These are phyloP conservation scores for Alisma plantagoaquatica DNA, from an alignment of 106 monocot genomes.

Conservation along the genomic window DNA sequence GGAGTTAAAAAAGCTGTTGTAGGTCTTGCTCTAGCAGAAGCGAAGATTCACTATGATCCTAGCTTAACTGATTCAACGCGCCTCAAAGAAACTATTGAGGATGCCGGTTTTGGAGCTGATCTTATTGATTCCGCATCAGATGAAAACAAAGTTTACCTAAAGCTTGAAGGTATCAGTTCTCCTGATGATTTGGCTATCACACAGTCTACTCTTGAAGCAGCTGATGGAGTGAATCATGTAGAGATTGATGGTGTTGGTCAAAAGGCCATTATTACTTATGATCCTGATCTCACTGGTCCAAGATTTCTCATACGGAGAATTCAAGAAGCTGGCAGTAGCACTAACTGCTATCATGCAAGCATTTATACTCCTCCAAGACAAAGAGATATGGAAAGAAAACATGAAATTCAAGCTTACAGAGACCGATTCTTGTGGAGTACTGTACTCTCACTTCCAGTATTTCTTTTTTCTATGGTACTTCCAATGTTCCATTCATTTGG, in stretches of 20 bases:
- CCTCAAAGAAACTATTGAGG: slow-evolving; percentile 57
- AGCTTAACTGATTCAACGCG: slow-evolving; percentile 32
- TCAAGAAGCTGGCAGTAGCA: slow-evolving; percentile 34
- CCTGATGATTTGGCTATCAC: slow-evolving; percentile 36
- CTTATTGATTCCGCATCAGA: slow-evolving; percentile 69
- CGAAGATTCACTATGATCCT: slow-evolving; percentile 83
- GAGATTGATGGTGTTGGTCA: slow-evolving; percentile 42
- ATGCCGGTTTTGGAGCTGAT: slow-evolving; percentile 84
- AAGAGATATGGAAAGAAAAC: slow-evolving; percentile 45
- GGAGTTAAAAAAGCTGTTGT: slow-evolving; percentile 89
- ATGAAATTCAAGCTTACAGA: slow-evolving; percentile 39
- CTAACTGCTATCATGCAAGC: slow-evolving; percentile 44
- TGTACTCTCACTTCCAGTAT: slow-evolving; percentile 67
- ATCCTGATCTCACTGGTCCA: slow-evolving; percentile 80
- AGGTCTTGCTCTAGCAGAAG: slow-evolving; percentile 92
- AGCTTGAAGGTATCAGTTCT: slow-evolving; percentile 57
- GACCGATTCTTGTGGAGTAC: slow-evolving; percentile 86
- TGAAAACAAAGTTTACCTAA: slow-evolving; percentile 63
- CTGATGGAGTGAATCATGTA: slow-evolving; percentile 66
- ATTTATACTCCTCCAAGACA: slow-evolving; percentile 43
- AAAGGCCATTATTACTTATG: slow-evolving; percentile 57
- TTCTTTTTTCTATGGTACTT: slow-evolving; percentile 81
- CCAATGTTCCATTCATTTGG: slow-evolving; percentile 72
- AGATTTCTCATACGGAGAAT: slow-evolving; percentile 65
- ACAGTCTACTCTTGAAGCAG: slow-evolving; percentile 57